These are phyloP conservation scores for Rostrohypoxylon terebratum DNA, from an alignment of 495 filamentous ascomycete genomes.

Conservation along the genomic window DNA sequence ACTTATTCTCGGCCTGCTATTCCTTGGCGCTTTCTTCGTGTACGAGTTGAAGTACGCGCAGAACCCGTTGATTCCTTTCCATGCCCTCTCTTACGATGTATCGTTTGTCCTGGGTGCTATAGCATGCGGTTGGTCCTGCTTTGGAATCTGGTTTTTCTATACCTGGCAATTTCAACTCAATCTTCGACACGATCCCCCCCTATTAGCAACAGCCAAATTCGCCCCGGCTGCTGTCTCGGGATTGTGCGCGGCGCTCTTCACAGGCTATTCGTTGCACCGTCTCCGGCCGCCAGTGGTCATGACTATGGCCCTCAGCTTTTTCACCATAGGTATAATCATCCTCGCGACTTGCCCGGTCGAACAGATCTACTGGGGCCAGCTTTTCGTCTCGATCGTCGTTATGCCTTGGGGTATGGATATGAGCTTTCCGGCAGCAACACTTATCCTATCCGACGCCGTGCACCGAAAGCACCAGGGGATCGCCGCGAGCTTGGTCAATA, in stretches of 20 bases:
- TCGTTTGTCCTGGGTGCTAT: slow-evolving; percentile 67
- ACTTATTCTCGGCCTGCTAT: slow-evolving; percentile 66
- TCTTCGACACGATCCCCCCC: slow-evolving; percentile 56
- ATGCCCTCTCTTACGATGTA: slow-evolving; percentile 61
- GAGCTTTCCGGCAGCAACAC: slow-evolving; percentile 52
- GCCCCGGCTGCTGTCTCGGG: slow-evolving; percentile 60
- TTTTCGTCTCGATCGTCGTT: slow-evolving; percentile 61
- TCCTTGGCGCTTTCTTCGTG: slow-evolving; percentile 62
- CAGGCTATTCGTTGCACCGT: slow-evolving; percentile 58
- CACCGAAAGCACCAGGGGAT: slow-evolving; percentile 58
- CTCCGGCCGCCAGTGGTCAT: slow-evolving; percentile 60
- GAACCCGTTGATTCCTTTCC: slow-evolving; percentile 67
- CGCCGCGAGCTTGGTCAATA: slow-evolving; percentile 57
- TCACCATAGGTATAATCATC: slow-evolving; percentile 59
- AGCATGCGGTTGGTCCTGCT: slow-evolving; percentile 69
- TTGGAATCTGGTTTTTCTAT: slow-evolving; percentile 72
- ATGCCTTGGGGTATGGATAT: slow-evolving; percentile 69
- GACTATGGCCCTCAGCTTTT: slow-evolving; percentile 61
- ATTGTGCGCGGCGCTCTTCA: slow-evolving; percentile 60
- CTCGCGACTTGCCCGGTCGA: slow-evolving; percentile 61
- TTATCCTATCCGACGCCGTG: slow-evolving; percentile 57
- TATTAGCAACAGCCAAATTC: slow-evolving; percentile 62
- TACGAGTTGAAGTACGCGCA: slow-evolving; percentile 58
- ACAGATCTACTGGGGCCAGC: slow-evolving; percentile 59
- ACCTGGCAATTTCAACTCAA: slow-evolving; percentile 64